phyloP scores from a whole-genome alignment of 2,329 filamentous ascomycete species.

The Paramyrothecium roridum region DNA sequence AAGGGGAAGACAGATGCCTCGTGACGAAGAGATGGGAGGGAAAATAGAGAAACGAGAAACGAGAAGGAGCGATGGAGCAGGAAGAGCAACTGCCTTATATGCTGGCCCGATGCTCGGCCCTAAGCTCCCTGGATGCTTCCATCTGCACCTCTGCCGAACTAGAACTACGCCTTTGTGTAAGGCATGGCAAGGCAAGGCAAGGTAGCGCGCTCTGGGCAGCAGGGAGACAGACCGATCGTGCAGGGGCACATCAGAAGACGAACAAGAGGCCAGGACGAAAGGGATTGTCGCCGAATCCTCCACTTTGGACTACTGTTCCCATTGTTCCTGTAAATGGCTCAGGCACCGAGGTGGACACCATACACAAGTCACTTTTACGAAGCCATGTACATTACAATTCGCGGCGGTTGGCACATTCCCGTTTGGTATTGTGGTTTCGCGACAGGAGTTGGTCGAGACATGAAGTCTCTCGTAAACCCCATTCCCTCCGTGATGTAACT shows the following conservation, averaged over 20 bases:
- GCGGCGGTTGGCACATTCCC: not conserved
- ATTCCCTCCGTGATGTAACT: too few relatives aligned
- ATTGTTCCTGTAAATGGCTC: not conserved
- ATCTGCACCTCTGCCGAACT: not conserved
- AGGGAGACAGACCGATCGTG: too few relatives aligned
- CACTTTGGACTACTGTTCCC: not conserved
- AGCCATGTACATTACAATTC: not conserved
- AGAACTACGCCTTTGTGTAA: not conserved
- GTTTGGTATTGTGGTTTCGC: too few relatives aligned
- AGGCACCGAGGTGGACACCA: not conserved
- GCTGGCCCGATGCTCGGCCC: not conserved
- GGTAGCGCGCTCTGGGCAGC: not conserved
- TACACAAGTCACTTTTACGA: not conserved
- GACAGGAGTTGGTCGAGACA: too few relatives aligned
- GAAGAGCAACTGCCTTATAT: not conserved
- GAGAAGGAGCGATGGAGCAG: not conserved
- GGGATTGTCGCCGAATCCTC: not conserved
- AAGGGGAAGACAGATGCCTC: not conserved
- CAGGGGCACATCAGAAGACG: too few relatives aligned
- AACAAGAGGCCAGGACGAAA: not conserved
- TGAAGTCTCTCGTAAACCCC: too few relatives aligned
- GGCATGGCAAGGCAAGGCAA: not conserved
- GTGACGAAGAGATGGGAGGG: not conserved
- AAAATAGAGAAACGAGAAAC: not conserved
- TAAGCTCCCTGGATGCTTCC: not conserved